phyloP scores from a whole-genome alignment of 23 red algal species.

The Pyropia haitanensis region DNA sequence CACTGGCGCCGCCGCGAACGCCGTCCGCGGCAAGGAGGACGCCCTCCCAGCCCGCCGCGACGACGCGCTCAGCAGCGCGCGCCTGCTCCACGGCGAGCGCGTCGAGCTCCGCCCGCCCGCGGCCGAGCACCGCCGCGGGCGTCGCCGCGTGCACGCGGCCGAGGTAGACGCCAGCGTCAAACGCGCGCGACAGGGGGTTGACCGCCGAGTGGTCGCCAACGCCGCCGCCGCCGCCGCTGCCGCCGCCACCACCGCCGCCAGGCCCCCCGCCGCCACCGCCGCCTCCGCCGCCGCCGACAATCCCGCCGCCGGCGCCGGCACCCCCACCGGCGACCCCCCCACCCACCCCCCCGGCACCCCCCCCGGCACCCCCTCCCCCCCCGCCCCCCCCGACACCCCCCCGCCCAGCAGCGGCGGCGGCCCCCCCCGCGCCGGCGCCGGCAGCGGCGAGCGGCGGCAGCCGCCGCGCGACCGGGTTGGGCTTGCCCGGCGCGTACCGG shows the following conservation, averaged over 20 bases:
- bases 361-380: background rate
- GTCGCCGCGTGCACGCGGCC: slow-evolving; percentile 21
- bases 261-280: background rate
- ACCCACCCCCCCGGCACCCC: background rate
- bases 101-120: too few relatives aligned
- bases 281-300: background rate
- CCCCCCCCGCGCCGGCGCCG: too few relatives aligned
- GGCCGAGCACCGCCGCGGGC: too few relatives aligned
- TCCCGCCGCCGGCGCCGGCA: background rate
- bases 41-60: too few relatives aligned
- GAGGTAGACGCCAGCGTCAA: slow-evolving; percentile 29
- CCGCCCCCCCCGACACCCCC: background rate
- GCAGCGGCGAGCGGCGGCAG: too few relatives aligned
- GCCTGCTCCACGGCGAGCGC: too few relatives aligned
- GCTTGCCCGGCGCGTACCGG: background rate
- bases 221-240: background rate
- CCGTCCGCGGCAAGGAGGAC: too few relatives aligned
- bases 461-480: background rate
- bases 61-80: too few relatives aligned
- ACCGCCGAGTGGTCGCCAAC: background rate
- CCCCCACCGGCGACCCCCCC: background rate
- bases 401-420: background rate
- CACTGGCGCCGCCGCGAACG: too few relatives aligned
- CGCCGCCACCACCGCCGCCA: background rate
- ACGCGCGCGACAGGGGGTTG: slow-evolving; percentile 14